These are phyloP conservation scores for Tulasnella sp. DNA, from an alignment of 768 basidiomycete species.

Conservation along the genomic window DNA sequence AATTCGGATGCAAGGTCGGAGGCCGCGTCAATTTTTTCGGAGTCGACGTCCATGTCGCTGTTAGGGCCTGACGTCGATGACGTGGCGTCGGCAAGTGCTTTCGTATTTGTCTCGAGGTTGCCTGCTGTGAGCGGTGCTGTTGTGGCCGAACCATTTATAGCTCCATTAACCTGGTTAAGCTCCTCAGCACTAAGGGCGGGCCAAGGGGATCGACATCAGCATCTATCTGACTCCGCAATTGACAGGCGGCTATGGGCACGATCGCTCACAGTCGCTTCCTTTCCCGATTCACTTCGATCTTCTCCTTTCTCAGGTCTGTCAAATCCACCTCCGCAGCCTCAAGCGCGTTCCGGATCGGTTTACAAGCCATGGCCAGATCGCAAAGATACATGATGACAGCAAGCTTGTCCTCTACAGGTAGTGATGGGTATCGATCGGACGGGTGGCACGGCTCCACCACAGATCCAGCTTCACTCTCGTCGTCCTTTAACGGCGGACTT, in stretches of 20 bases:
- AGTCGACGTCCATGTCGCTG: slow-evolving; percentile 16
- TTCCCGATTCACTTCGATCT: slow-evolving; percentile 86
- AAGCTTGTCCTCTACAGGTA: slow-evolving; percentile 72
- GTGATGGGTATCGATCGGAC: slow-evolving; percentile 56
- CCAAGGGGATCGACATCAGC: too few species aligned
- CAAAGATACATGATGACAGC: slow-evolving; percentile 80
- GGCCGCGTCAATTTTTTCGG: slow-evolving; percentile 17
- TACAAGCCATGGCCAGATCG: slow-evolving; percentile 83
- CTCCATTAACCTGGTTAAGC: neutral
- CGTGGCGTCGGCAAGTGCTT: neutral
- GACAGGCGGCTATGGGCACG: slow-evolving; percentile 25
- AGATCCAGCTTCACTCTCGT: slow-evolving; percentile 15
- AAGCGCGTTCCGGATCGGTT: slow-evolving; percentile 77
- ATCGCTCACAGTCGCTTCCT: slow-evolving; percentile 75
- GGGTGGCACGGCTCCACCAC: slow-evolving; percentile 29
- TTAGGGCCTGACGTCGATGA: neutral
- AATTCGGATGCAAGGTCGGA: slow-evolving; percentile 18
- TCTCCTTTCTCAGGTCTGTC: slow-evolving; percentile 88
- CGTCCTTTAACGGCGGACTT: slow-evolving; percentile 27
- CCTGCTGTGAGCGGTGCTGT: slow-evolving; percentile 9
- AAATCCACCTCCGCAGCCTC: slow-evolving; percentile 82
- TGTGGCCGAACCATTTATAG: slow-evolving; percentile 9
- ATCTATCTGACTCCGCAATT: too few species aligned
- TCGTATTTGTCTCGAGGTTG: slow-evolving; percentile 7
- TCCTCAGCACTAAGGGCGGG: slow-evolving; percentile 13